Evolutionary conservation across 768 basidiomycete genomes (phyloP).

Genomic region (Lepiota subincarnata): DNA sequence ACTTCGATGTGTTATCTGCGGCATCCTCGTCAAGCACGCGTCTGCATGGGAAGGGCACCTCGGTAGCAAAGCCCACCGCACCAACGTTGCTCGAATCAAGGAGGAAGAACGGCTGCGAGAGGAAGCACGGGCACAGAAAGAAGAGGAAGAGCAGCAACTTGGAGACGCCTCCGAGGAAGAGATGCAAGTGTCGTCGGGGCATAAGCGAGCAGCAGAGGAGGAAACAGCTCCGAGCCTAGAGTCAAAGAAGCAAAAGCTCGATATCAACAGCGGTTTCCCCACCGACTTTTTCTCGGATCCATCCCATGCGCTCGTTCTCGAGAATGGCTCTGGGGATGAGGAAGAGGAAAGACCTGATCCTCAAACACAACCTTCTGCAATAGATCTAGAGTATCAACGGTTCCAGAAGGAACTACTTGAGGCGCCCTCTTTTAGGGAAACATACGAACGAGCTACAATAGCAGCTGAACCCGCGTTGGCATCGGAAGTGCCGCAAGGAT

Average conservation of each 20-base stretch:
- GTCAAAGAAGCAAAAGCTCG: constrained; percentile 14
- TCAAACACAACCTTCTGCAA: constrained; percentile 22
- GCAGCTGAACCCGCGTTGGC: constrained; percentile 63
- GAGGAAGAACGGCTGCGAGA: constrained; percentile 47
- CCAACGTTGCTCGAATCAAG: constrained; percentile 53
- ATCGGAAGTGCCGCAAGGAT: constrained; percentile 41
- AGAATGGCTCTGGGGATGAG: constrained; percentile 40
- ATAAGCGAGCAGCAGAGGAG: constrained; percentile 17
- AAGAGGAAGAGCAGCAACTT: constrained; percentile 26
- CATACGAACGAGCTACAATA: constrained; percentile 68
- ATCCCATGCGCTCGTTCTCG: constrained; percentile 40
- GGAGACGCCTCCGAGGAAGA: constrained; percentile 22
- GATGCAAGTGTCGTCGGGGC: constrained; percentile 27
- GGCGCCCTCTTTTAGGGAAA: constrained; percentile 35
- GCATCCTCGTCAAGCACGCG: constrained; percentile 61
- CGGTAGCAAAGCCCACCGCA: constrained; percentile 76
- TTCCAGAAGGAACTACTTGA: constrained; percentile 67
- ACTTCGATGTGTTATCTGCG: constrained; percentile 66
- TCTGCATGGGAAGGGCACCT: constrained; percentile 87
- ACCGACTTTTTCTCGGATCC: constrained; percentile 81
- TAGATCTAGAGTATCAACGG: constrained; percentile 71
- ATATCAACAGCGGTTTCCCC: constrained; percentile 40
- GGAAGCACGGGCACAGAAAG: constrained; percentile 30
- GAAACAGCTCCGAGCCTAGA: constrained; percentile 16
- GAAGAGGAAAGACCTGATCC: constrained; percentile 24